Evolutionary conservation across 169 alveolate species (phyloP), one percentile per base, ranked within the genome.

Genomic region (Cryptosporidium tyzzeri): DNA sequence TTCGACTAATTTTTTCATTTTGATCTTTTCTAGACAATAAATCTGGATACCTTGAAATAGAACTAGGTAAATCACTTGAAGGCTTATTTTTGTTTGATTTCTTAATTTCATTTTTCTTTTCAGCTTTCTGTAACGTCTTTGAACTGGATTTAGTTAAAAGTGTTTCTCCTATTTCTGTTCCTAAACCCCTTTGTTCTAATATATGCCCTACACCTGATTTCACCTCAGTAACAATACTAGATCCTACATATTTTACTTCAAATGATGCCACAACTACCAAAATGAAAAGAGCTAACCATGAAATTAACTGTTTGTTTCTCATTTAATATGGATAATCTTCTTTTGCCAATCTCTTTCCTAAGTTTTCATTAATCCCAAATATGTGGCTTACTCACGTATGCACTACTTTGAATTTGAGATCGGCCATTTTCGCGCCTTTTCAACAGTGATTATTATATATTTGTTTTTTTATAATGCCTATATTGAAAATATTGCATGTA

Each of bases 341-440:
- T n/a, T 44, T 51, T 16, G 7, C 85, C 44, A 33, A 50, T 45
- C 26, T 50, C 85, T 68, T 50, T 50, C 16, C 29, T 12, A 37
- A 16, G 7, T 55, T 55, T 65, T 18, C 31, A 50, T 16, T 14
- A 50, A 71, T 71, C 53, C 41, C 85, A 50, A 18, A 29, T 69
- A 71, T 55, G 85, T 71, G 65, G 69, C 69, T 44, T 71, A 16
- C 37, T 23, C 9, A 70, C 59, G 65, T 45, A 48, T 31, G 67
- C 41, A 71, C 55, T 48, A 48, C 48, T 29, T 3, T 33, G 48
- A 71, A 71, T 71, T 71, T 71, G 85, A 71, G 85, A 71, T 71
- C 85, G 85, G 5, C 16, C 14, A 35, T 35, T 48, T 71, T 71
- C 35, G 69, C 85, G 85, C 85, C 85, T 50, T 69, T 69, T 69